phyloP scores from a whole-genome alignment of 305 asterid species.

The Rubia occidens region DNA sequence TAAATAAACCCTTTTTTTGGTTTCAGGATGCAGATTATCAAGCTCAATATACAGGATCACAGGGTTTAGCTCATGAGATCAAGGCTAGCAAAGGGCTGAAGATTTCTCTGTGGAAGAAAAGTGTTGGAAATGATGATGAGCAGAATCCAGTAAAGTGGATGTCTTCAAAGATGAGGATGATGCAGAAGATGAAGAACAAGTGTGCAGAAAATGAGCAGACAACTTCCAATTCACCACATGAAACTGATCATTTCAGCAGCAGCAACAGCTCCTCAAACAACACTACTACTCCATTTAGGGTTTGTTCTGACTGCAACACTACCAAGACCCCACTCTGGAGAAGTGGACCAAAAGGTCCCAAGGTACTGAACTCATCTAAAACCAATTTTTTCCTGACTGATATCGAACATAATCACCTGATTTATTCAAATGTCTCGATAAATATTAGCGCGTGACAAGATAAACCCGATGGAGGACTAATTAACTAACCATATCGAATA shows the following conservation, averaged over 20 bases:
- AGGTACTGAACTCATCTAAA: conserved; percentile 35
- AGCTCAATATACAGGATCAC: conserved; percentile 29
- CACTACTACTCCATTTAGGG: conserved; percentile 63
- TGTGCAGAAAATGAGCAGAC: conserved; percentile 22
- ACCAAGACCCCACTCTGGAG: conserved; percentile 98
- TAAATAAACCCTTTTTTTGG: neutral
- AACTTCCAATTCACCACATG: conserved; percentile 32
- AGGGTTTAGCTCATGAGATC: conserved; percentile 22
- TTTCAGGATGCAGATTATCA: conserved; percentile 22
- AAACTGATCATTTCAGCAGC: conserved; percentile 45
- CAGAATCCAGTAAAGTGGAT: conserved; percentile 37
- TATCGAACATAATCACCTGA: neutral
- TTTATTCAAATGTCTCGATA: too few relatives aligned
- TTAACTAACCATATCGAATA: too few relatives aligned
- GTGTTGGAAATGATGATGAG: conserved; percentile 26
- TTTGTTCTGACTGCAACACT: conserved; percentile 85
- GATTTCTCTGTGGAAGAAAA: conserved; percentile 43
- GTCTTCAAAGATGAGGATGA: conserved; percentile 57
- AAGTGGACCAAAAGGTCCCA: conserved; percentile 97
- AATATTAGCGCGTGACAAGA: too few relatives aligned
- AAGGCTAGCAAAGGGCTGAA: conserved; percentile 30
- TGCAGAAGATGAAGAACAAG: conserved; percentile 47
- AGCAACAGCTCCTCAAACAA: conserved; percentile 42
- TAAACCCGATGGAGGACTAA: too few relatives aligned
- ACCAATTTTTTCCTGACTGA: neutral